Conservation (phyloP, 495 filamentous ascomycete species). For the Xylaria venustula region DNA sequence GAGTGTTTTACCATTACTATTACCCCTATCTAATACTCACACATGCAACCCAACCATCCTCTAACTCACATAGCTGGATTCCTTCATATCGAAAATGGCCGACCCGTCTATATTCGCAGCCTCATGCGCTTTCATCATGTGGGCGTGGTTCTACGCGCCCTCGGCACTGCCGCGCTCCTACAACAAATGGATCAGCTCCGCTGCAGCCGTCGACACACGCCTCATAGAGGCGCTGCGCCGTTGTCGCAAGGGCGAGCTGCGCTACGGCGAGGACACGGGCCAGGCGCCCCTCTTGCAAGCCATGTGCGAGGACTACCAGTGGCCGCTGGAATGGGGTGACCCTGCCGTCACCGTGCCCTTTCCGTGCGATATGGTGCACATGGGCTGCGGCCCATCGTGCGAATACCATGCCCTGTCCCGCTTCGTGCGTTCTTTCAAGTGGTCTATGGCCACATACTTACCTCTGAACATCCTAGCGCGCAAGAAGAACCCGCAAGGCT, state of each 20-base stretch:
- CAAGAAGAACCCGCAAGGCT: constrained; percentile 40
- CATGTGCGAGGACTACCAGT: constrained; percentile 73
- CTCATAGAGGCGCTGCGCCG: constrained; percentile 72
- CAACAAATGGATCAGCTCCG: constrained; percentile 80
- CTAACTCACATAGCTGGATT: constrained; percentile 39
- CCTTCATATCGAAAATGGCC: constrained; percentile 50
- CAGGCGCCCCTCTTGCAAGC: constrained; percentile 66
- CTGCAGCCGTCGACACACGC: constrained; percentile 75
- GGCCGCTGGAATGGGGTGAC: constrained; percentile 73
- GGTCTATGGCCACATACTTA: constrained; percentile 76
- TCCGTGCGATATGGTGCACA: constrained; percentile 87
- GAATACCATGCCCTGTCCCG: constrained; percentile 73
- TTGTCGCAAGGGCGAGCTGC: constrained; percentile 59
- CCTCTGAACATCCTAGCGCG: constrained; percentile 72
- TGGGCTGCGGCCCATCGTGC: constrained; percentile 73
- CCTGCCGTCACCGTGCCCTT: constrained; percentile 71
- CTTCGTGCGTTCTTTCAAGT: constrained; percentile 69
- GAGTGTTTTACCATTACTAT: too few species aligned
- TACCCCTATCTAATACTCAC: neutral
- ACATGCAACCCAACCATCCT: neutral
- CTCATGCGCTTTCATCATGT: constrained; percentile 83
- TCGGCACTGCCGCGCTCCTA: constrained; percentile 70
- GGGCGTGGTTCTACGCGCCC: constrained; percentile 81
- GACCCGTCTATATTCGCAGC: constrained; percentile 74
- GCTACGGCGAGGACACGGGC: constrained; percentile 78